These are phyloP conservation scores for Gossypium longicalyx DNA, from an alignment of 345 rosid genomes.

Conservation along the genomic window DNA sequence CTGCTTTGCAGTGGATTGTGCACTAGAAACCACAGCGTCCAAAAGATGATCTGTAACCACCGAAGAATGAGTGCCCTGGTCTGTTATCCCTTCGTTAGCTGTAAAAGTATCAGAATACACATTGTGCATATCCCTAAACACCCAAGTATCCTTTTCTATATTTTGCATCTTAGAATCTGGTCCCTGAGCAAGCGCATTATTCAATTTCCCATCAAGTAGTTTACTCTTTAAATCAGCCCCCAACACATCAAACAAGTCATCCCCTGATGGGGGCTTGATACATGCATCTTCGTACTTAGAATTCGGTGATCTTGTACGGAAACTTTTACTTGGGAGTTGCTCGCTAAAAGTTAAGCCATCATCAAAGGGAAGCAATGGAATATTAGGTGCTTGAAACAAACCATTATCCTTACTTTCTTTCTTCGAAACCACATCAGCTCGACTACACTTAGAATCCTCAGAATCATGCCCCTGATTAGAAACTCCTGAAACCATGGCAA, in stretches of 20 bases:
- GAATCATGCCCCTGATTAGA: constrained; percentile 15
- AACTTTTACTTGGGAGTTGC: constrained; percentile 24
- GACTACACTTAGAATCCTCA: constrained; percentile 19
- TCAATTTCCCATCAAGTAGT: constrained; percentile 35
- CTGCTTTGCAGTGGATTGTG: constrained; percentile 51
- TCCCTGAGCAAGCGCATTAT: constrained; percentile 24
- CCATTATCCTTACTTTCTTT: constrained; percentile 27
- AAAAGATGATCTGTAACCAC: constrained; percentile 61
- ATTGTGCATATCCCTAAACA: constrained; percentile 33
- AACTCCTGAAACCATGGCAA: constrained; percentile 22
- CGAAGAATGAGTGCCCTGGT: constrained; percentile 24
- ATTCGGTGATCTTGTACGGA: constrained; percentile 17
- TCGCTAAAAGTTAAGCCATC: constrained; percentile 21
- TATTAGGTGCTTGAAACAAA: constrained; percentile 28
- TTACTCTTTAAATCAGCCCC: constrained; percentile 67
- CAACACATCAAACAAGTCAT: constrained; percentile 76
- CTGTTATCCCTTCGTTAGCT: constrained; percentile 33
- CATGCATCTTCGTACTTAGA: constrained; percentile 28
- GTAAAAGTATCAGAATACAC: constrained; percentile 37
- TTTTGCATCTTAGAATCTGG: constrained; percentile 27
- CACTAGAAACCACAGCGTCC: constrained; percentile 88
- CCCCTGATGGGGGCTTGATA: constrained; percentile 42
- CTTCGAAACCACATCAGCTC: constrained; percentile 21
- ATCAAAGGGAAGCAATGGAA: constrained; percentile 16
- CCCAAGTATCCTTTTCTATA: constrained; percentile 30